Base-by-base conservation (phyloP, 2,329 filamentous ascomycete genomes). In the Geoglossum cookeanum region DNA sequence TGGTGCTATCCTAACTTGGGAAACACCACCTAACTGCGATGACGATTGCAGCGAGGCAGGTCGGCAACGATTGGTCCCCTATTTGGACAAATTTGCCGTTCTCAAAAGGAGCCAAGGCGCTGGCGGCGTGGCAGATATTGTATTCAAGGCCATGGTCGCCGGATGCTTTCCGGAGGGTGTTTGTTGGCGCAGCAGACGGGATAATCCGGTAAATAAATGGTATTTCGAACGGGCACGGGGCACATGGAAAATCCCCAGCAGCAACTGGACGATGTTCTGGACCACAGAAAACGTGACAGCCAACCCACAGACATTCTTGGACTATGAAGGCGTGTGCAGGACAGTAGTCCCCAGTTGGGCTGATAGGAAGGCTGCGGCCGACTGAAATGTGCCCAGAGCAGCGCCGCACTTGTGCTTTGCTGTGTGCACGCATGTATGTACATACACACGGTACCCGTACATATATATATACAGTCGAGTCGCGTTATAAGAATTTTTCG, bases 231-330 rank as follows among this genome's bases (percentile, higher is more conserved):
- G 92, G 53, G 87, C 87, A 1, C 74, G 79, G 53, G 92, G 92
- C 0, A 90, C 83, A 1, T 85, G 83, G 77, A 92, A 94, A 71
- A 71, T 98, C 42, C 75, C 78, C 0, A 81, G 79, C n/a, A 86
- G 79, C 51, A 84, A 90, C 63, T 98, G 92, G 92, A 88, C 89
- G 3, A 96, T 97, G 89, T 98, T 98, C 66, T 98, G 92, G 90
- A 98, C 92, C 1, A 92, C 85, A 0, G 78, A 80, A 52, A 74
- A 83, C 58, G 72, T 80, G 48, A 71, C 78, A 52, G 75, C 74
- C 57, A 67, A 78, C 59, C 71, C 74, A 39, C 70, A 74, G 59
- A 74, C 70, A 53, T 79, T 87, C 60, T 67, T 68, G 59, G 84
- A 89, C 66, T 90, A 89, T 65, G 83, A 87, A 67, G 76, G 76